Evolutionary conservation across 2,329 filamentous ascomycete species (phyloP), one percentile per base, ranked within the genome.

Genomic region (Phialophora tarda): DNA sequence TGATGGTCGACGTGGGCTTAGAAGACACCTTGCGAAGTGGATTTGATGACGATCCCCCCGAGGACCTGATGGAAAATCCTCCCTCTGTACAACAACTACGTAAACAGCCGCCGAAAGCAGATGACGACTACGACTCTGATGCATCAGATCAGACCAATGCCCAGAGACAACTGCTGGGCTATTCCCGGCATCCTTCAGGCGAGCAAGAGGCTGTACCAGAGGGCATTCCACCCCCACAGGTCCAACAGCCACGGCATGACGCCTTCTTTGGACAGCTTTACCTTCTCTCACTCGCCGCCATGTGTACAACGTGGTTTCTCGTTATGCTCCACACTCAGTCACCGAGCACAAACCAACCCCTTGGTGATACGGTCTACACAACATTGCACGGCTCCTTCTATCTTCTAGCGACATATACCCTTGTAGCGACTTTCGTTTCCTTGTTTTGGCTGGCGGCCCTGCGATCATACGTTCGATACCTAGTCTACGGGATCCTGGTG

Each of bases 361-460:
- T 96, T 64, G 94, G 93, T 14, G 95, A 99, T 77, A 97, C 94
- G 1, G 92, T 99, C 65, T 99, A 99, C 78, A 92, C 91, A 14
- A 93, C 92, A 4, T 81, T 99, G 41, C 89, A 91, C 72, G 88
- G 89, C 59, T 97, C 93, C 0, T 95, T 96, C 74, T 89, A 95
- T 75, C 89, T 98, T 71, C 87, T 99, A 50, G 91, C 92, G 1
- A 88, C 95, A 60, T 96, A 98, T 78, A 98, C 95, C 0, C 78
- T 98, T 21, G 89, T 97, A n/a, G 91, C 95, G 0, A 83, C 97
- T 47, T 82, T 96, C 41, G 91, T 98, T 23, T 94, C 94, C 1
- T 83, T 97, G 41, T 78, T 97, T 28, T 99, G 95, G 95, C 86
- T 99, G 68, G 91, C 93, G 1, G 83, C 96, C 1, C 82, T 99